Conservation (phyloP, 148 eudicot genomes). For the Rhododendron kiyosumense region DNA sequence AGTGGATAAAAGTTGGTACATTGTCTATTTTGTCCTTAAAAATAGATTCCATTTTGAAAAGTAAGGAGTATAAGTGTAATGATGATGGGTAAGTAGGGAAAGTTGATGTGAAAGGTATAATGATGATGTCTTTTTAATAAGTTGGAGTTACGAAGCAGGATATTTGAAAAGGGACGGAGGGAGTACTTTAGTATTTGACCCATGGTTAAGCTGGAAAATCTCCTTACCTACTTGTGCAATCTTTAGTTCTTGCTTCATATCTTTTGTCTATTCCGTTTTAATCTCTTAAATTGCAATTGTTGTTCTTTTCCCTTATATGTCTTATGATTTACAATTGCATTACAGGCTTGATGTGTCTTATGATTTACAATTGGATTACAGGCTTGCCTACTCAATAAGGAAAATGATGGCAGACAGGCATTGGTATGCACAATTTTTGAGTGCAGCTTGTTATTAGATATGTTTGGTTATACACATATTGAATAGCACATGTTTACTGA, state of each 20-base stretch:
- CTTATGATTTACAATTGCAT: not conserved
- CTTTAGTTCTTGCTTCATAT: not conserved
- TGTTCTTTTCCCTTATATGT: not conserved
- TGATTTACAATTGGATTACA: slow-evolving; percentile 24
- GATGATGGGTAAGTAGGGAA: no score
- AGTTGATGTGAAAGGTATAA: no score
- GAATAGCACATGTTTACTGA: not conserved
- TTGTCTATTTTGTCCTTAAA: no score
- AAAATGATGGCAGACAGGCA: slow-evolving; percentile 99
- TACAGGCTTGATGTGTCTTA: slow-evolving; percentile 51
- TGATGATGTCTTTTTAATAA: no score
- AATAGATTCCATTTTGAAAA: no score
- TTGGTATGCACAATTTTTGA: slow-evolving; percentile 42
- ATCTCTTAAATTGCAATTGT: not conserved
- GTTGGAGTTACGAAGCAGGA: no score
- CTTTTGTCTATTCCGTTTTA: not conserved
- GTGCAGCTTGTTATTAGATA: not conserved
- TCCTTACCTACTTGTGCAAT: slow-evolving; percentile 3
- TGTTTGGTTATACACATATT: not conserved
- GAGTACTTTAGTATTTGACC: not conserved
- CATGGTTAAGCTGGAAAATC: not conserved
- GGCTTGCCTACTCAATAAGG: slow-evolving; percentile 96
- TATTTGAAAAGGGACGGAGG: no score
- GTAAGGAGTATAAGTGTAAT: no score
- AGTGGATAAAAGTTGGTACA: no score